Percentiles rank a stretch among this genome's conserved stretches.
Conservation (phyloP, 768 basidiomycete genomes). For the Lactarius pseudohatsudake region DNA sequence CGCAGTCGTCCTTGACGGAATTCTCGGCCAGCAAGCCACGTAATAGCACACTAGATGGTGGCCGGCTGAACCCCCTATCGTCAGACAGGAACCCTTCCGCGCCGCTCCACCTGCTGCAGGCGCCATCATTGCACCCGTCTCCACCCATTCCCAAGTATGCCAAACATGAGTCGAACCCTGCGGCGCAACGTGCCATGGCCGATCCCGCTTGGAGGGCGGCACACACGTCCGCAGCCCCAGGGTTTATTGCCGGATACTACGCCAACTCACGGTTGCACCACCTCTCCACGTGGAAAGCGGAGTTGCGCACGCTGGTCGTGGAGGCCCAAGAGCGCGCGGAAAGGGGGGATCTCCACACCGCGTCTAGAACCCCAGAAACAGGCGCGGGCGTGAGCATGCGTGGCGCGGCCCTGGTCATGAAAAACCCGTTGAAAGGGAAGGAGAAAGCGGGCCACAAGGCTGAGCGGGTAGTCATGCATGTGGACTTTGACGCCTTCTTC, state of each 20-base stretch:
- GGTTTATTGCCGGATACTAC: slow-evolving; percentile 76
- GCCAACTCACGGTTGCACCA: slow-evolving; percentile 90
- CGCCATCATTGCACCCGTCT: slow-evolving; percentile 44
- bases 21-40: slow-evolving; percentile 28
- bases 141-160: slow-evolving; percentile 67
- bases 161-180: slow-evolving; percentile 61
- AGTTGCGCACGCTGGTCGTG: slow-evolving; percentile 74
- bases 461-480: slow-evolving; percentile 81
- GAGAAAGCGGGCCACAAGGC: slow-evolving; percentile 50
- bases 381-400: slow-evolving; percentile 33
- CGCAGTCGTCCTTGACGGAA: slow-evolving; percentile 39
- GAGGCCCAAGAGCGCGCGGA: slow-evolving; percentile 77
- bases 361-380: slow-evolving; percentile 29
- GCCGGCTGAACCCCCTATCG: neutral
- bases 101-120: slow-evolving; percentile 30
- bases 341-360: slow-evolving; percentile 31
- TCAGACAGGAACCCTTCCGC: slow-evolving; percentile 3
- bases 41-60: neutral
- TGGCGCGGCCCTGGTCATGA: slow-evolving; percentile 47
- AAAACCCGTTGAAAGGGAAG: slow-evolving; percentile 59
- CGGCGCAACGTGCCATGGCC: slow-evolving; percentile 78
- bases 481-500: slow-evolving; percentile 97
- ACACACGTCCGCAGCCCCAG: slow-evolving; percentile 82
- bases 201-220: slow-evolving; percentile 82
- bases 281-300: slow-evolving; percentile 88